These are phyloP conservation scores for Aspergillus cejpii DNA, from an alignment of 2,329 filamentous ascomycete genomes.

Conservation along the genomic window DNA sequence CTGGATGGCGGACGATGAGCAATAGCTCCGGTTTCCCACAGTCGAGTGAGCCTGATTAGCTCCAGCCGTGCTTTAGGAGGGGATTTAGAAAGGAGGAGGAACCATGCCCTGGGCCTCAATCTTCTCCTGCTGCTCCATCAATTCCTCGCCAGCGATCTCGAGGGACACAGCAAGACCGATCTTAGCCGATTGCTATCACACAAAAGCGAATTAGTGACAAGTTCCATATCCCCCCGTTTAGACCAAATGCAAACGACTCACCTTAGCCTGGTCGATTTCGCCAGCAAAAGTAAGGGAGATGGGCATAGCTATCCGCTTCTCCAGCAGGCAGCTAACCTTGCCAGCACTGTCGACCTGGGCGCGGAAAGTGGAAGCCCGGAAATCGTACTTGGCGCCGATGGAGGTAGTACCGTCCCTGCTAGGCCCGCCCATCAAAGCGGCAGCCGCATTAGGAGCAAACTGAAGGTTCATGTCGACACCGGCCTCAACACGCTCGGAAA, in stretches of 20 bases:
- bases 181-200: conserved; percentile 77
- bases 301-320: conserved; percentile 90
- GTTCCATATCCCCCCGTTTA: conserved; percentile 1
- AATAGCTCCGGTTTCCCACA: conserved; percentile 7
- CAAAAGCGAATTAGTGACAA: conserved; percentile 12
- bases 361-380: conserved; percentile 89
- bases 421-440: conserved; percentile 66
- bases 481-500: conserved; percentile 93
- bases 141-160: conserved; percentile 74
- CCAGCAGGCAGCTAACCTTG: conserved; percentile 83
- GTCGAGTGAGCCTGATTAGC: conserved; percentile 11
- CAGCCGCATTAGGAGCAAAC: conserved; percentile 59
- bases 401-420: conserved; percentile 86
- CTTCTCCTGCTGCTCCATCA: conserved; percentile 74
- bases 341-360: conserved; percentile 93
- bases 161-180: conserved; percentile 90
- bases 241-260: conserved; percentile 46
- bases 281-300: conserved; percentile 92
- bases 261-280: conserved; percentile 92
- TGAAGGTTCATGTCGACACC: conserved; percentile 91
- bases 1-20: conserved; percentile 14
- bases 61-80: conserved; percentile 8
- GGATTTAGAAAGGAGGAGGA: conserved; percentile 45
- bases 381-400: conserved; percentile 95
- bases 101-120: conserved; percentile 40